Conservation (phyloP, 345 rosid genomes). For the Aquilaria yunnanensis region DNA sequence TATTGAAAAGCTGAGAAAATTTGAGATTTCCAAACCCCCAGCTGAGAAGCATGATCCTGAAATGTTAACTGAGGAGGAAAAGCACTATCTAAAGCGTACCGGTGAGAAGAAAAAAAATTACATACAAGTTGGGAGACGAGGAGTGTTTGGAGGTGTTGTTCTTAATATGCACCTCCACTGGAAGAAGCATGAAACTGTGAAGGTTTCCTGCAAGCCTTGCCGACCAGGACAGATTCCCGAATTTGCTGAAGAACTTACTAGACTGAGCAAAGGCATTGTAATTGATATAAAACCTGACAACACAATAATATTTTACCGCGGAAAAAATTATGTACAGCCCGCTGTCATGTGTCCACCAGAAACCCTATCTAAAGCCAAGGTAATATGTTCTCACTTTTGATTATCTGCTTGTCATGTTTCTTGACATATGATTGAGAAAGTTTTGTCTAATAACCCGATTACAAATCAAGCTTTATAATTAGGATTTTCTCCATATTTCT, state of each 20-base stretch:
- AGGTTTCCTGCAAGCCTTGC: constrained; percentile 87
- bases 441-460: not conserved
- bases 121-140: constrained; percentile 83
- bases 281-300: constrained; percentile 76
- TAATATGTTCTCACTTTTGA: constrained; percentile 6
- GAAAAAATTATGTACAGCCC: constrained; percentile 88
- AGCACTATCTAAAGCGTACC: constrained; percentile 81
- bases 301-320: constrained; percentile 69
- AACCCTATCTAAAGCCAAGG: constrained; percentile 80
- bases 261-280: constrained; percentile 75
- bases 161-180: constrained; percentile 96
- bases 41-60: constrained; percentile 73
- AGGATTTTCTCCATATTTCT: not conserved
- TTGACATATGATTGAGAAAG: too few relatives aligned
- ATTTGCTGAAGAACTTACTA: constrained; percentile 78
- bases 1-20: constrained; percentile 84
- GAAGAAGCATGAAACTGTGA: constrained; percentile 95
- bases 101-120: constrained; percentile 87
- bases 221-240: constrained; percentile 72
- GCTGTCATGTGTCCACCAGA: constrained; percentile 65
- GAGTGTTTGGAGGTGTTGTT: constrained; percentile 95
- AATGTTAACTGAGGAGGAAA: constrained; percentile 84
- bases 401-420: not conserved
- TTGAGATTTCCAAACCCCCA: constrained; percentile 47
- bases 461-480: not conserved